These are phyloP conservation scores for Petunia secreta DNA, from an alignment of 257 asterid species.

Conservation along the genomic window DNA sequence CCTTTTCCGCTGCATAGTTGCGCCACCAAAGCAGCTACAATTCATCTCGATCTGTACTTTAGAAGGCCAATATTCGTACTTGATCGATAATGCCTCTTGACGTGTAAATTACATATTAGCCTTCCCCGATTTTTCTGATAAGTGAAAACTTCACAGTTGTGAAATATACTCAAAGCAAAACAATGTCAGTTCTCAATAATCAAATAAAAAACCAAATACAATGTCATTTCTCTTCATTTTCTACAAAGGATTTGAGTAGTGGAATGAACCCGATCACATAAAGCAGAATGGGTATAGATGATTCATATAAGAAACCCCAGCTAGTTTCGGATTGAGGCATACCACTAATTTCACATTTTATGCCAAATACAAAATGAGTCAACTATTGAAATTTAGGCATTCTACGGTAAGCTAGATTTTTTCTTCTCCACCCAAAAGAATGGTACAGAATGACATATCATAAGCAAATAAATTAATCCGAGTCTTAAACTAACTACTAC, in stretches of 20 bases:
- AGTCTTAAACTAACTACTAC: not conserved
- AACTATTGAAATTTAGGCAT: not conserved
- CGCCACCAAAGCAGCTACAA: slow-evolving; percentile 70
- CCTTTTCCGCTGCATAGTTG: slow-evolving; percentile 35
- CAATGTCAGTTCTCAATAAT: not conserved
- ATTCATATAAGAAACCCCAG: not conserved
- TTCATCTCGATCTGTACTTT: slow-evolving; percentile 50
- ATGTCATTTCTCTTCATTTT: not conserved
- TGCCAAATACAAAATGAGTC: not conserved
- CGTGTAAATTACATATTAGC: not conserved
- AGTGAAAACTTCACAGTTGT: not conserved
- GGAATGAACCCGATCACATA: not conserved
- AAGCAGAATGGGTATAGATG: not conserved
- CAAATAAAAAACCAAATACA: not conserved
- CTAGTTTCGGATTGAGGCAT: not conserved
- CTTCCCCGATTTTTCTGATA: slow-evolving; percentile 1
- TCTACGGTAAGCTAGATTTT: not conserved
- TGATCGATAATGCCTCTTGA: slow-evolving; percentile 17
- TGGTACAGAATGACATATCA: no score
- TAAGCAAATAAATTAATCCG: no score
- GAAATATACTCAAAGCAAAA: not conserved
- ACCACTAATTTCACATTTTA: not conserved
- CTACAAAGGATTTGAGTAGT: not conserved
- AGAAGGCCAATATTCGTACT: slow-evolving; percentile 9
- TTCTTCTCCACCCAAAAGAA: no score